These are phyloP conservation scores for Suhomyces prunicola DNA, from an alignment of 805 yeast species.

Conservation along the genomic window DNA sequence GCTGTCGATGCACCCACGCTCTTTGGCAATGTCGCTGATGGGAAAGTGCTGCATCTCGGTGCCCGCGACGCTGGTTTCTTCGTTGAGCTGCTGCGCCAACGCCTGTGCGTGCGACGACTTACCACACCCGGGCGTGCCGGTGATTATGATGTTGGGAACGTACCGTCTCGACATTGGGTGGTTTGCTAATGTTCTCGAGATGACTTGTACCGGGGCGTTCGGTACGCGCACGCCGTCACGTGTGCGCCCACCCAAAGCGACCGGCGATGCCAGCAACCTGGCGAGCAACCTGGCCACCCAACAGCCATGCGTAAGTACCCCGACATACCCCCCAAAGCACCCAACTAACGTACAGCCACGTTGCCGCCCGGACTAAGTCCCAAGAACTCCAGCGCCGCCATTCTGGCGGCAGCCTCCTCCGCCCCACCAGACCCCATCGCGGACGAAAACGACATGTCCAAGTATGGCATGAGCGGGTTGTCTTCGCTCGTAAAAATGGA, in stretches of 20 bases:
- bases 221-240: neutral
- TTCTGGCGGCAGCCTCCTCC: neutral
- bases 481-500: conserved; percentile 59
- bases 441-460: conserved; percentile 45
- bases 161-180: conserved; percentile 29
- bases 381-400: conserved; percentile 2
- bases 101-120: conserved; percentile 73
- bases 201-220: neutral
- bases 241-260: neutral
- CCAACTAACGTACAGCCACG: conserved; percentile 15
- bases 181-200: neutral
- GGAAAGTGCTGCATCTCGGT: conserved; percentile 50
- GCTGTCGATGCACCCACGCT: conserved; percentile 72
- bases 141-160: conserved; percentile 75
- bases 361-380: conserved; percentile 28
- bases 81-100: conserved; percentile 48
- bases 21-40: conserved; percentile 80
- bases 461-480: conserved; percentile 67
- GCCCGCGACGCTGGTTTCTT: conserved; percentile 19
- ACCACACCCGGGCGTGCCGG: conserved; percentile 96
- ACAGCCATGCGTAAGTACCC: neutral
- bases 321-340: neutral
- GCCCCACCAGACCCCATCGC: neutral
- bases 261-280: neutral
- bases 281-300: neutral